Base-by-base conservation (phyloP, 768 basidiomycete genomes). In the Cyclocybe cylindracea region DNA sequence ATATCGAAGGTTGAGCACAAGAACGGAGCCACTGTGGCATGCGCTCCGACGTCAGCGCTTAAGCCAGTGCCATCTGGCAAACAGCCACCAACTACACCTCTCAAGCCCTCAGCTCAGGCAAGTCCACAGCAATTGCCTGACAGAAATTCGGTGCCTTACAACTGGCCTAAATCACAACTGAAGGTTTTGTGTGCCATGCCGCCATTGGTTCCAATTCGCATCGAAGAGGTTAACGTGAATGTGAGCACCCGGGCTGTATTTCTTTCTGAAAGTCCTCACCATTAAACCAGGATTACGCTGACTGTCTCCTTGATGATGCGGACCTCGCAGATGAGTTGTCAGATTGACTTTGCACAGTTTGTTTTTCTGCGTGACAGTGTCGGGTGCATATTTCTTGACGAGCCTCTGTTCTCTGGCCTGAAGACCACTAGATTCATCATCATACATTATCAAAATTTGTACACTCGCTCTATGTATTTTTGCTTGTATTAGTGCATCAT, bases 281-380 rank as follows among this genome's bases (percentile, higher is more conserved):
- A 2, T 2, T 45, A 18, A 43, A 13, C n/a, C 5, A 64, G 66
- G 66, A 63, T 34, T 75, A 70, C 48, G 71, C 66, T 5, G 69
- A 70, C 14, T 76, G 75, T 49, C 50, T 78, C 1, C 56, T 77
- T 7, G 64, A 62, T 39, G 65, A 71, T 11, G 61, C 66, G 19
- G 74, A 76, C 45, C 55, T 74, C 32, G 57, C 54, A 10, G 59
- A 57, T 3, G 63, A 66, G 14, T 46, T 77, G 31, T 69, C 62
- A 49, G 61, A 62, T 33, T 58, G 47, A 58, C 13, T 18, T 29
- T 18, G 34, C 45, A 10, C 16, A 36, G 33, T 36, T 19, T 14
- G 8, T 10, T 11, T 32, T 29, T 16, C 24, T 46, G 19, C 11
- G 14, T 46, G 35, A 37, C 24, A 24, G 24, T 3, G 24, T 24